These are phyloP conservation scores for Globisporangium barbulae DNA, from an alignment of 352 stramenopile genomes.

Conservation along the genomic window DNA sequence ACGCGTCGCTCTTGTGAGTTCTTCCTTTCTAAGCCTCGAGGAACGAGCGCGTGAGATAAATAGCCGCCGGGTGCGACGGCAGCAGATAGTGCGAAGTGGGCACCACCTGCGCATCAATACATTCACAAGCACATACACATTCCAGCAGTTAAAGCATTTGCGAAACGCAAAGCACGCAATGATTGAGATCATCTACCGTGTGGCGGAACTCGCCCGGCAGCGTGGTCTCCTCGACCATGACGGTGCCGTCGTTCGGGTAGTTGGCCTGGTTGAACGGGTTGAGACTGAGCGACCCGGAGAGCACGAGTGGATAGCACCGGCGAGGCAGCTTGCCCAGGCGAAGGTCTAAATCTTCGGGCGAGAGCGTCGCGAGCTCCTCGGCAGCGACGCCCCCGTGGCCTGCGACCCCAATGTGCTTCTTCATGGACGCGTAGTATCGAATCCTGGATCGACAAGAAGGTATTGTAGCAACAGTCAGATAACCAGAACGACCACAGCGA, in stretches of 20 bases:
- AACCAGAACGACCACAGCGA: background rate
- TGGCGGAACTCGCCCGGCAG: constrained; percentile 73
- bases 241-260: constrained; percentile 65
- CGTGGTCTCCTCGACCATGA: constrained; percentile 63
- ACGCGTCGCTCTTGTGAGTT: background rate
- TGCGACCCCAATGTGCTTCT: constrained; percentile 44
- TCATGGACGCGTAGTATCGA: constrained; percentile 59
- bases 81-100: constrained; percentile 52
- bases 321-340: constrained; percentile 63
- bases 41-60: constrained; percentile 49
- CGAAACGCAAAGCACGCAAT: background rate
- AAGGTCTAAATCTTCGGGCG: constrained; percentile 35
- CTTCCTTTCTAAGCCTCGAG: constrained; percentile 30
- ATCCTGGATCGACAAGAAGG: constrained; percentile 24
- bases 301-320: constrained; percentile 55
- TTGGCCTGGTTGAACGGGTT: constrained; percentile 77
- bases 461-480: too few species aligned
- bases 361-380: constrained; percentile 49
- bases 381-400: constrained; percentile 58
- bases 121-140: background rate
- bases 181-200: constrained; percentile 24
- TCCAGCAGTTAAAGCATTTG: background rate
- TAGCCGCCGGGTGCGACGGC: constrained; percentile 44
- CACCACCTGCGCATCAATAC: constrained; percentile 32
- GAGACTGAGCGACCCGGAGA: constrained; percentile 61